Base-by-base conservation (phyloP, 177 flowering plant species). In the Vitis hybrid region DNA sequence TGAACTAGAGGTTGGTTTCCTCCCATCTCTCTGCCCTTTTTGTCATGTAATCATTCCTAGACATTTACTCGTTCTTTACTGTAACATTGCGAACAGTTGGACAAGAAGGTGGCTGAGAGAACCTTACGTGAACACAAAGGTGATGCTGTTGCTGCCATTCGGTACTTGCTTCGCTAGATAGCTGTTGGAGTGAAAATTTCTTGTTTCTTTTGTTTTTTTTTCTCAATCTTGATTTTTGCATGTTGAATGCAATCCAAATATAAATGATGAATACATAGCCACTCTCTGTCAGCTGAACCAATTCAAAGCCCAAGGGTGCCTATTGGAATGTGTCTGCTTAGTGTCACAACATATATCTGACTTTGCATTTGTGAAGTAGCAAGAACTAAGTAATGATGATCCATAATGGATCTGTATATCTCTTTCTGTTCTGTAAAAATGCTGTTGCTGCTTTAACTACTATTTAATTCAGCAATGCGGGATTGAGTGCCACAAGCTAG, bases 71-170 rank as follows among this genome's bases (percentile, higher is more conserved):
- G 55, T 51, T 26, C 9, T 10, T 48, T 51, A n/a, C 34, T 64
- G 66, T 56, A 2, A 18, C 30, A 51, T 69, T 60, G 62, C 19
- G 4, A 63, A 69, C 82, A 94, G 99, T 65, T 93, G 91, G 98
- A 91, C 88, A 91, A 86, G 83, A 95, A 93, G 83, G 91, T 95
- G 17, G 98, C 97, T n/a, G 99, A 95, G 82, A 90, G 98, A 75
- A 90, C 94, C n/a, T 76, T 95, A 50, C 80, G 97, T 0, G 99
- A 95, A 82, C 98, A 91, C 80, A 91, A 93, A 80, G 97, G 98
- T 18, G 94, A 95, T 80, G 99, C 98, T 45, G 99, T 95, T 78
- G 94, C 98, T 79, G 98, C 98, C 18, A 80, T 93, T 39, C 86
- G 91, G 51, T 72, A 79, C 72, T 75, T 95, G 83, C 91, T 95